Evolutionary conservation across 495 filamentous ascomycete genomes (phyloP), one percentile per base, ranked within the genome.

Genomic region (Penicillium bialowiezense): DNA sequence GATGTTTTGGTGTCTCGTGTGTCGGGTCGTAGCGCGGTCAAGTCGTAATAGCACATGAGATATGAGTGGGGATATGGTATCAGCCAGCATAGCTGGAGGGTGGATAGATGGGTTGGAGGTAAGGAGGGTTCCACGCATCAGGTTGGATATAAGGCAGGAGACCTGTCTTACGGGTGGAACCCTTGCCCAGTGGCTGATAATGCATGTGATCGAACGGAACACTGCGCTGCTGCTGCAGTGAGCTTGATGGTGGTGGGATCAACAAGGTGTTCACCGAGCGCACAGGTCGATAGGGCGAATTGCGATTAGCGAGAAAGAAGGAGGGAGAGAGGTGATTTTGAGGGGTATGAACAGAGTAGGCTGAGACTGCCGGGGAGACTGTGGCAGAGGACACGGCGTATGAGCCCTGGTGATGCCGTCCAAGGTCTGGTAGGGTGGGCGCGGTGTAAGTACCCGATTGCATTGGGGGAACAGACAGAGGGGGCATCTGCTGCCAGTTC

Each of bases 241-340:
- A 88, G 0, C 81, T 77, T 12, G 89, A 88, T 0, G 90, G 88
- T 41, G 93, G 89, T 10, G 92, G 93, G 23, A 93, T 88, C 14
- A 97, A 77, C 15, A 98, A 77, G 3, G 90, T 95, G 52, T 90
- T 89, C 42, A 97, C 89, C 44, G 85, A 79, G 44, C 91, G 87
- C 21, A 98, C 84, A 3, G 93, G 93, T 51, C 87, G 88, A 68
- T 97, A 98, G 1, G 93, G 93, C 39, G 95, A 97, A 51, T 80
- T 82, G 17, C 86, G 72, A 52, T 87, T 79, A 26, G 72, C 70
- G 26, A 84, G 69, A 59, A 83, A 84, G 58, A 74, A 80, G 1
- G 79, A 82, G 10, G 84, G 84, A 14, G 84, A 87, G 17, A 85
- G 67, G 34, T 81, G 78, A 19, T 60, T 74, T 29, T 79, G 77